Percentiles rank a stretch among this genome's conserved stretches.
These are phyloP conservation scores for Claviceps cyperi DNA, from an alignment of 2,329 filamentous ascomycete species.

Conservation along the genomic window DNA sequence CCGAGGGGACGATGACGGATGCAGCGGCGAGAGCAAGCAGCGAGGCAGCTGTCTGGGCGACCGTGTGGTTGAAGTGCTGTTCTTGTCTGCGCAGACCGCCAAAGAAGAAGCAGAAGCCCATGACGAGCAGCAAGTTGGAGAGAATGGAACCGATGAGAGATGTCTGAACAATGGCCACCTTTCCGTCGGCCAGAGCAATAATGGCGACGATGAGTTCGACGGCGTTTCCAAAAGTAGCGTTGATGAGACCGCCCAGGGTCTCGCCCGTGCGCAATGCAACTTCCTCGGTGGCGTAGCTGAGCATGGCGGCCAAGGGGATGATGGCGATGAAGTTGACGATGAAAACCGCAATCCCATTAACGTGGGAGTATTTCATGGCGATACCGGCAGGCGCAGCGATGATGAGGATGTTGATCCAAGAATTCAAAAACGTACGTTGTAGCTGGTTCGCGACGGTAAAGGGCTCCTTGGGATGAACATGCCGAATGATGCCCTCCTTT, in stretches of 20 bases:
- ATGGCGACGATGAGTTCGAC: constrained; percentile 83
- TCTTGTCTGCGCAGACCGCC: constrained; percentile 65
- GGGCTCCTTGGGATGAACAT: constrained; percentile 34
- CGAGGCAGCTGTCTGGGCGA: constrained; percentile 78
- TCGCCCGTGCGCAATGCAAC: constrained; percentile 71
- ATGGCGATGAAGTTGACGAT: constrained; percentile 91
- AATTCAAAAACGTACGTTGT: constrained; percentile 61
- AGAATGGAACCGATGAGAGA: constrained; percentile 85
- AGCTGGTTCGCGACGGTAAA: constrained; percentile 53
- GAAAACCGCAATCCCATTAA: constrained; percentile 54
- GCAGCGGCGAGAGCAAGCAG: constrained; percentile 66
- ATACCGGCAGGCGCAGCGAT: constrained; percentile 70
- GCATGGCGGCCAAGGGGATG: constrained; percentile 72
- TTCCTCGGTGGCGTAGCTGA: constrained; percentile 83
- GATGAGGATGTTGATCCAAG: constrained; percentile 76
- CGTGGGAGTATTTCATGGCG: constrained; percentile 48
- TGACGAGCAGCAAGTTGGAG: constrained; percentile 74
- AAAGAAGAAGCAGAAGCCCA: constrained; percentile 88
- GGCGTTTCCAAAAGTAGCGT: constrained; percentile 86
- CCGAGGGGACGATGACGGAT: constrained; percentile 77
- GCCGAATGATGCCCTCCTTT: constrained; percentile 26
- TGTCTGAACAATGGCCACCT: constrained; percentile 80
- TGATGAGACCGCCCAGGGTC: constrained; percentile 74
- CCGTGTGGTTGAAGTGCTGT: constrained; percentile 83
- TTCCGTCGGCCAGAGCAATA: constrained; percentile 58